Evolutionary conservation across 768 basidiomycete species (phyloP).

Genomic region (Hygrocybe punicea): DNA sequence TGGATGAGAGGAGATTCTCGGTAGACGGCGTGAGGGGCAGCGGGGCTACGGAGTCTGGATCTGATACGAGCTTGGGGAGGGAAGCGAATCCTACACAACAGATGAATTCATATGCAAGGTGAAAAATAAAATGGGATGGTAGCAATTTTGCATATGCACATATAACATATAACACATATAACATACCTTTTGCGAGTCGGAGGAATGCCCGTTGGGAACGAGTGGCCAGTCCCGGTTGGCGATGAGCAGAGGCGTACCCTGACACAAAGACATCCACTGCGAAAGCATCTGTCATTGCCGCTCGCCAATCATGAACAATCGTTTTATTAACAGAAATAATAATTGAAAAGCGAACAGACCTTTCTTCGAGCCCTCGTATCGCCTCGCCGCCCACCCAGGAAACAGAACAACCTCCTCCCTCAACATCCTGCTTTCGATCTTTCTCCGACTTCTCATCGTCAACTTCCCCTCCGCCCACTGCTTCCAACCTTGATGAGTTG

Average conservation of each 20-base stretch:
- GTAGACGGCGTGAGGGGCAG: conserved; percentile 41
- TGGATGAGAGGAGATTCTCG: conserved; percentile 46
- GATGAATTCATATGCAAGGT: not conserved
- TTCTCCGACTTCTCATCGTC: conserved; percentile 23
- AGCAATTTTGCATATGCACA: too few relatives aligned
- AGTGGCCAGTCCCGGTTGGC: conserved; percentile 56
- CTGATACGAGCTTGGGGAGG: conserved; percentile 54
- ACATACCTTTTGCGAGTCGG: conserved; percentile 72
- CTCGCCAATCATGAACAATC: not conserved
- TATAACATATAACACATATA: too few relatives aligned
- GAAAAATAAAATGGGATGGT: too few relatives aligned
- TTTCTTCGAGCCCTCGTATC: conserved; percentile 36
- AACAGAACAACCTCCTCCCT: conserved; percentile 58
- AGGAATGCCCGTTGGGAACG: conserved; percentile 77
- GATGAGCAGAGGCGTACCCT: conserved; percentile 66
- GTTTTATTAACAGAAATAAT: too few relatives aligned
- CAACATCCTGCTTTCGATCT: conserved; percentile 5
- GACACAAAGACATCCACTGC: conserved; percentile 72
- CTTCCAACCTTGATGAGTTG: conserved; percentile 48
- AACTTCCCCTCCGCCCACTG: conserved; percentile 65
- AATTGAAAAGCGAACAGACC: too few relatives aligned
- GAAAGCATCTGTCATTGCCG: conserved; percentile 57
- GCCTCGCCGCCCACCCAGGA: conserved; percentile 76
- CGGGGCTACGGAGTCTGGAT: conserved; percentile 26
- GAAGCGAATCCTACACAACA: conserved; percentile 60